Base-by-base conservation (phyloP, 1,139 yeast genomes). In the Pneumocystis carinii region DNA sequence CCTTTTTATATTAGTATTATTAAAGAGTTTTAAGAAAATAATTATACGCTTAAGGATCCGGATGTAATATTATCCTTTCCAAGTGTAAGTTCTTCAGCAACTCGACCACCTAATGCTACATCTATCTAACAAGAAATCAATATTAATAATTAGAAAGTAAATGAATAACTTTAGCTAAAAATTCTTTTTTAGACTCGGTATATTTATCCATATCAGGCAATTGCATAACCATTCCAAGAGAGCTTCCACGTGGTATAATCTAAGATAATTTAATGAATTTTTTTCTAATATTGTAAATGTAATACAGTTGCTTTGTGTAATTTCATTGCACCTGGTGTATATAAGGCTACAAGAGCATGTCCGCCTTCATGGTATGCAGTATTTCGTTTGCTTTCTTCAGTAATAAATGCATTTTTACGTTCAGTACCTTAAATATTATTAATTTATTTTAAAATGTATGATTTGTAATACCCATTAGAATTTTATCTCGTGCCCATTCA, bases 291-390 rank as follows among this genome's bases (percentile, higher is more conserved):
- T 48, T 24, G 24, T 7, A 17, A 41, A 2, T 12, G 24, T 24
- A 48, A 48, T 48, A 48, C 55, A 0, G 99, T 94, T 1, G 97
- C 98, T 75, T 92, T 92, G 76, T 94, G 94, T 66, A 94, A 79
- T 2, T 96, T 90, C 6, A 96, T 90, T 10, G 98, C 97, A n/a
- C 96, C 97, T 12, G 85, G 84, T 12, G 96, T 88, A 75, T 81
- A 92, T 83, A 92, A 81, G 5, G 98, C 97, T 88, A 90, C 89
- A 66, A 92, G 88, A 3, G 98, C 98, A 76, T 92, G 99, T 2
- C 99, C 99, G 10, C 98, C 99, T 77, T 92, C 99, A 75, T 92
- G 99, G 74, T 85, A 94, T 1, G 98, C 98, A 24, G 98, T 94
- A 69, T 92, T 90, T 69, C 82, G 83, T 74, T 97, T 83, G 0